phyloP scores from a whole-genome alignment of 2,329 filamentous ascomycete species.

The Magnaporthiopsis incrustans region DNA sequence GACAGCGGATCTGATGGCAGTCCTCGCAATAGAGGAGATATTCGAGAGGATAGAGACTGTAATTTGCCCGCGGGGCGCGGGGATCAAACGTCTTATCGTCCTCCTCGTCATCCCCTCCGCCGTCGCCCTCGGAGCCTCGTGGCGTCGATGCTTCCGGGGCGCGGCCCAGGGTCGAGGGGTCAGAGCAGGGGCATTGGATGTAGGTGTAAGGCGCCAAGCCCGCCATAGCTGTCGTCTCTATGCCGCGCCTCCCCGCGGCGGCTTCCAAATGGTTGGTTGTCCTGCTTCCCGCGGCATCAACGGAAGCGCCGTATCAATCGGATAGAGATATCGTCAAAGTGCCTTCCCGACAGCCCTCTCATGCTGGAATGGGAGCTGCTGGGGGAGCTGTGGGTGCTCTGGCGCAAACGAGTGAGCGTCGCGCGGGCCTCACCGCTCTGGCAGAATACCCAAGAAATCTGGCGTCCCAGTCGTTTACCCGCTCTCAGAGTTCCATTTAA shows the following conservation, averaged over 20 bases:
- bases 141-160: conserved; percentile 31
- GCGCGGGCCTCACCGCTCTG: neutral
- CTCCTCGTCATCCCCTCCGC: conserved; percentile 46
- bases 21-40: conserved; percentile 95
- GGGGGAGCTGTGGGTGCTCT: neutral
- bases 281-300: neutral
- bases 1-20: conserved; percentile 92
- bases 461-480: too few species aligned
- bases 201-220: conserved; percentile 54
- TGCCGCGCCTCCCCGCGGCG: neutral
- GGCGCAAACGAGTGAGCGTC: neutral
- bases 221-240: conserved; percentile 30
- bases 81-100: conserved; percentile 82
- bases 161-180: conserved; percentile 22
- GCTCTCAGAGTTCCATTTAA: neutral
- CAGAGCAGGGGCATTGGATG: conserved; percentile 59
- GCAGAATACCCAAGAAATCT: neutral
- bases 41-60: conserved; percentile 86
- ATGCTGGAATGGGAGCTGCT: neutral
- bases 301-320: neutral
- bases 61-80: conserved; percentile 74
- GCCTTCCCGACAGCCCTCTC: neutral
- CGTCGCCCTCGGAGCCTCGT: conserved; percentile 24
- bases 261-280: neutral
- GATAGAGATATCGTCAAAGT: neutral